Evolutionary conservation across 2,329 filamentous ascomycete species (phyloP), one percentile per base, ranked within the genome.

Genomic region (Fusarium circinatum): DNA sequence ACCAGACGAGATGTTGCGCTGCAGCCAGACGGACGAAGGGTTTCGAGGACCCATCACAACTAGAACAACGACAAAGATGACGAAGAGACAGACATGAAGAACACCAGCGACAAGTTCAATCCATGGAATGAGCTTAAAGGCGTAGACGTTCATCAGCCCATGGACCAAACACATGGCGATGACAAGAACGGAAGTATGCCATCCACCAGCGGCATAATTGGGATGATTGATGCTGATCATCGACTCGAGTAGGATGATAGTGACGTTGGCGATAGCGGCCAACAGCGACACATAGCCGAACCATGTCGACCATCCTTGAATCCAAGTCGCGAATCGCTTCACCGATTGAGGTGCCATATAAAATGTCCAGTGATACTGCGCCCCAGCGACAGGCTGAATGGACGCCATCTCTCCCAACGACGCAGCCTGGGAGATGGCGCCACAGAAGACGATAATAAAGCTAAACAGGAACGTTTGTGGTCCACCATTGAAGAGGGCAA

Each of bases 241-340:
- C 1, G 76, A 76, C 49, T 78, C 76, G n/a, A 78, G 70, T 1
- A 76, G 62, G n/a, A 78, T 78, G 18, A 78, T 75, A 3, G 76
- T 78, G 36, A 78, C 76, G 17, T 78, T 78, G 15, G 76, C 76
- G 5, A 78, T 78, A 10, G 72, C 76, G 4, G 76, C 76, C 13
- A 78, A 44, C 7, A 78, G 52, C 4, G 76, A 78, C 3, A 78
- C 54, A 15, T 78, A 78, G 9, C 76, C 76, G 4, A 78, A 78
- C 76, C 76, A 78, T 11, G 76, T 78, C 3, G 75, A 48, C 76
- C 75, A 78, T 32, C 76, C 76, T 36, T 78, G 76, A 1, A 78
- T 65, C 65, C 75, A 78, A 20, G 75, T 78, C 12, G 75, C 75
- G 24, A 78, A 78, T 18, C 75, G 61, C 26, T 71, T 70, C 14